phyloP scores from a whole-genome alignment of 495 filamentous ascomycete species.

The Symbiotaphrina buchneri region DNA sequence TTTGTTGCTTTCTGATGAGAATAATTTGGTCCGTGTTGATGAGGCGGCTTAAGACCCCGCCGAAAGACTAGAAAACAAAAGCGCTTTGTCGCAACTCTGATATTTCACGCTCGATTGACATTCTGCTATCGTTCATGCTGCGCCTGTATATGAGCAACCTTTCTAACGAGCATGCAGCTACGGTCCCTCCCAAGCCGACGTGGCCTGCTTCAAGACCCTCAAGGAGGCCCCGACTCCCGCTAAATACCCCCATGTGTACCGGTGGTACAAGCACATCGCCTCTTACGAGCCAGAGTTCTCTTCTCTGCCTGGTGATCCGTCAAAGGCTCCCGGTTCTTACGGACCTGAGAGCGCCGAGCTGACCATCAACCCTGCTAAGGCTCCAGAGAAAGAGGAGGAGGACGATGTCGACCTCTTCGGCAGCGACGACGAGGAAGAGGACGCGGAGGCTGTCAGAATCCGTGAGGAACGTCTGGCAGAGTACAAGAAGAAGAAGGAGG shows the following conservation, averaged over 20 bases:
- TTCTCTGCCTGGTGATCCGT: slow-evolving; percentile 75
- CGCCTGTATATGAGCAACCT: slow-evolving; percentile 3
- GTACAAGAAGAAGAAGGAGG: slow-evolving; percentile 94
- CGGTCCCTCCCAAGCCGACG: slow-evolving; percentile 82
- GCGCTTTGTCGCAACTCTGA: slow-evolving; percentile 77
- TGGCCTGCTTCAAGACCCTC: slow-evolving; percentile 78
- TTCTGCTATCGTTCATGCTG: slow-evolving; percentile 6
- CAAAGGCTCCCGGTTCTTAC: slow-evolving; percentile 70
- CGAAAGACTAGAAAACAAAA: slow-evolving; percentile 59
- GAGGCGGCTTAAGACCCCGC: slow-evolving; percentile 96
- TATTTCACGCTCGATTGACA: slow-evolving; percentile 9
- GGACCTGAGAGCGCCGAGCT: slow-evolving; percentile 62
- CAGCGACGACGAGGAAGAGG: slow-evolving; percentile 78
- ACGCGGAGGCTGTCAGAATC: slow-evolving; percentile 58
- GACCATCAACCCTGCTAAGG: slow-evolving; percentile 69
- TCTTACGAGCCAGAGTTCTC: slow-evolving; percentile 79
- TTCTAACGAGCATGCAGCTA: no score
- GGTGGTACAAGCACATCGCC: slow-evolving; percentile 98
- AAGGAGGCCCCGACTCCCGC: slow-evolving; percentile 46
- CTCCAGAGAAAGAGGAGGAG: slow-evolving; percentile 46
- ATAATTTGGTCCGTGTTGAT: slow-evolving; percentile 96
- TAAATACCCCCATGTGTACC: slow-evolving; percentile 83
- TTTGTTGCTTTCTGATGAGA: slow-evolving; percentile 51
- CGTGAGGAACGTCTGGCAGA: slow-evolving; percentile 76
- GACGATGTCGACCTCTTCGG: slow-evolving; percentile 82